Conservation (phyloP, 148 eudicot genomes). For the Silene latifolia region DNA sequence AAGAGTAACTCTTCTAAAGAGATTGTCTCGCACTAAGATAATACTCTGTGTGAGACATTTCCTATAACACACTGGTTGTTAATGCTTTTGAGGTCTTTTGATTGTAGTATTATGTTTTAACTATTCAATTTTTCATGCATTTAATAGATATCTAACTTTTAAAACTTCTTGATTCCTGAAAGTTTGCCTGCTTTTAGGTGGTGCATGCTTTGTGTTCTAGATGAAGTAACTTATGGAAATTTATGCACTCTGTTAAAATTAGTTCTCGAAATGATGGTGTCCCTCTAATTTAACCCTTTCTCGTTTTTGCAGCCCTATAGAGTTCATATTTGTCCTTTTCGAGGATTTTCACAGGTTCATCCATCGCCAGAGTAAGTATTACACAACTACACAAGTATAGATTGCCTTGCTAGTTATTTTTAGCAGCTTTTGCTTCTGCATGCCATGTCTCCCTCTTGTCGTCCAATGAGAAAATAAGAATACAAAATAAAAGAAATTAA, state of each 20-base stretch:
- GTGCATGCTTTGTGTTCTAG: conserved; percentile 4
- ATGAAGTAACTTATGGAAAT: neutral
- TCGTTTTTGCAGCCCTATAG: conserved; percentile 33
- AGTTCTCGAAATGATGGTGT: neutral
- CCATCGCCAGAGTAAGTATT: conserved; percentile 35
- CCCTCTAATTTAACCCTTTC: neutral
- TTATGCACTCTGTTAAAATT: neutral
- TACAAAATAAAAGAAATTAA: neutral
- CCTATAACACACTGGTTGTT: neutral
- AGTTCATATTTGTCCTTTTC: conserved; percentile 35
- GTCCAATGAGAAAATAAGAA: neutral
- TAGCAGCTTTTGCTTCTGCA: neutral
- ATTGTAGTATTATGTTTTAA: neutral
- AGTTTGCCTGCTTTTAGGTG: neutral
- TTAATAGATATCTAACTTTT: neutral
- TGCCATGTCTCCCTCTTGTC: neutral
- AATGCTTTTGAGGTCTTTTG: neutral
- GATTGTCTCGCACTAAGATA: too few relatives aligned
- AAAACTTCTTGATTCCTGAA: neutral
- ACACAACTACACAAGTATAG: neutral
- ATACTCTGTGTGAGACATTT: too few relatives aligned
- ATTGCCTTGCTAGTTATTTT: conserved; percentile 7
- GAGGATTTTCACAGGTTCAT: conserved; percentile 32
- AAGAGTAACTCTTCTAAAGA: too few relatives aligned
- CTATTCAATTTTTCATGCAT: too few relatives aligned